Conservation (phyloP, 1,139 yeast genomes). For the Pichia sp. region DNA sequence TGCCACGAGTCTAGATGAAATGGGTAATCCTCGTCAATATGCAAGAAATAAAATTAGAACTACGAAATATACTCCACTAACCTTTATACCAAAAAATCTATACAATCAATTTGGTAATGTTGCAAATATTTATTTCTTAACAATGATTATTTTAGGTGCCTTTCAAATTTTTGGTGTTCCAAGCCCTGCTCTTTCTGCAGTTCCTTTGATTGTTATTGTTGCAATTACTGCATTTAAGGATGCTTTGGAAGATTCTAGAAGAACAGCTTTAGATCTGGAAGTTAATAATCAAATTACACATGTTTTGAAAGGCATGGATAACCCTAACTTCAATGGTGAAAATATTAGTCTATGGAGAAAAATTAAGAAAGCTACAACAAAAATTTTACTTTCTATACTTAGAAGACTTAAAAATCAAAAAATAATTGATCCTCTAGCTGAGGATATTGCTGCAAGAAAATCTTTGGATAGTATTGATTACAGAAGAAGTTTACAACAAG, state of each 20-base stretch:
- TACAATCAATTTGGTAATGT: conserved; percentile 76
- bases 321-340: conserved; percentile 73
- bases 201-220: conserved; percentile 90
- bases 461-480: conserved; percentile 30
- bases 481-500: conserved; percentile 25
- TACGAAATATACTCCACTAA: conserved; percentile 86
- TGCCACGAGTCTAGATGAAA: conserved; percentile 49
- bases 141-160: conserved; percentile 76
- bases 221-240: conserved; percentile 84
- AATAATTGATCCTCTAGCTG: conserved; percentile 30
- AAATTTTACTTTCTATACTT: conserved; percentile 29
- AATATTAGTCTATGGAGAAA: conserved; percentile 59
- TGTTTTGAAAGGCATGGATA: conserved; percentile 60
- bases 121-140: conserved; percentile 83
- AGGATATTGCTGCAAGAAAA: conserved; percentile 28
- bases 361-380: conserved; percentile 51
- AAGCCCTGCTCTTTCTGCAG: conserved; percentile 84
- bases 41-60: conserved; percentile 92
- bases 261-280: conserved; percentile 74
- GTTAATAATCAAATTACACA: conserved; percentile 85
- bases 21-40: conserved; percentile 46
- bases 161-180: conserved; percentile 90
- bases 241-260: conserved; percentile 87
- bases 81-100: conserved; percentile 83
- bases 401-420: conserved; percentile 28